A percentile compares a stretch with the other conserved stretches of the same genome.
Conservation (phyloP, 2,329 filamentous ascomycete species). For the Lachnum nothofagi region DNA sequence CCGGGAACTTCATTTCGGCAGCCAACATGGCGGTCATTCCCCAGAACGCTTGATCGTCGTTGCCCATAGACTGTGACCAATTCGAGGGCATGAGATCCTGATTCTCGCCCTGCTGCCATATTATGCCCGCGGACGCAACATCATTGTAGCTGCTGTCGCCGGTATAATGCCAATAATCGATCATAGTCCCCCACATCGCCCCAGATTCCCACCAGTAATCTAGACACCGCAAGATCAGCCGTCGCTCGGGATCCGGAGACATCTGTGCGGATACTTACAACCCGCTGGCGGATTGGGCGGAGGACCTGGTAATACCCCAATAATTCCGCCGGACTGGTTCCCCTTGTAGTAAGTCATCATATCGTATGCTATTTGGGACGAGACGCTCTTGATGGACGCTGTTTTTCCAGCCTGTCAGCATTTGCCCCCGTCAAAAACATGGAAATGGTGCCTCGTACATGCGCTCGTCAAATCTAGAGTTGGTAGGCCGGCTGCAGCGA, state of each 20-base stretch:
- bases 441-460: conserved; percentile 15
- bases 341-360: conserved; percentile 40
- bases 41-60: conserved; percentile 60
- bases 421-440: background rate
- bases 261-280: conserved; percentile 25
- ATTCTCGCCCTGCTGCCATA: conserved; percentile 53
- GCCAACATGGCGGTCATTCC: conserved; percentile 75
- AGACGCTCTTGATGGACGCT: conserved; percentile 30
- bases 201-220: conserved; percentile 60
- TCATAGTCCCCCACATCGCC: conserved; percentile 54
- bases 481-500: conserved; percentile 35
- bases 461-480: conserved; percentile 26
- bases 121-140: conserved; percentile 48
- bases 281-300: conserved; percentile 35
- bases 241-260: background rate
- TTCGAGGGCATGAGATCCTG: conserved; percentile 54
- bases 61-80: conserved; percentile 34
- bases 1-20: conserved; percentile 69
- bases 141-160: conserved; percentile 54
- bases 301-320: conserved; percentile 44
- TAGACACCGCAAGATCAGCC: conserved; percentile 11
- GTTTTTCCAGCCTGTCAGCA: conserved; percentile 40
- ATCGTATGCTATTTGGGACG: conserved; percentile 32
- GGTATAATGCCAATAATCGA: conserved; percentile 61
- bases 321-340: conserved; percentile 38